Conservation (phyloP, 78 protist species). For the Isochrysis galbana region DNA sequence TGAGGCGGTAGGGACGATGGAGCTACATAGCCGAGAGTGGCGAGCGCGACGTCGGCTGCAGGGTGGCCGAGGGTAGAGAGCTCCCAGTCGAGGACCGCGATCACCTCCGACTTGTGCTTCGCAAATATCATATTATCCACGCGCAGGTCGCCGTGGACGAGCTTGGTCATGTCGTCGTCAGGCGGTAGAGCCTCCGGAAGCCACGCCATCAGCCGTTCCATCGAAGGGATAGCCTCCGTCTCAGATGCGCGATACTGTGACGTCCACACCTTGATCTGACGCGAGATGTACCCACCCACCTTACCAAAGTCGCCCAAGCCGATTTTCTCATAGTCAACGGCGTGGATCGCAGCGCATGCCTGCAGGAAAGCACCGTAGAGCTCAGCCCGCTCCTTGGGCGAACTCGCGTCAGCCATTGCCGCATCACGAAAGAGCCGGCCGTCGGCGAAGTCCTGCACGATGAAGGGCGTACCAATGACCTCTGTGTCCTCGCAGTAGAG, state of each 20-base stretch:
- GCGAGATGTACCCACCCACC: neutral
- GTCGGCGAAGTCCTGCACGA: conserved; percentile 41
- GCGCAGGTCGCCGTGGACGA: conserved; percentile 75
- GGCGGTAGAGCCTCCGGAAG: neutral
- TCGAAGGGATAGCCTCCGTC: neutral
- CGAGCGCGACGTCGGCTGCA: conserved; percentile 59
- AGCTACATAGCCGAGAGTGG: conserved; percentile 40
- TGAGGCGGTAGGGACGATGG: neutral
- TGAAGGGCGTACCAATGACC: conserved; percentile 71
- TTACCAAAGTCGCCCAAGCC: conserved; percentile 43
- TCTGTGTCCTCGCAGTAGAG: conserved; percentile 30
- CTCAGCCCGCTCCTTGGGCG: conserved; percentile 1
- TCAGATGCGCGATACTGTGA: neutral
- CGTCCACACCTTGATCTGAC: conserved; percentile 35
- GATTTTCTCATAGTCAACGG: neutral
- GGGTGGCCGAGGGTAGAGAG: conserved; percentile 74
- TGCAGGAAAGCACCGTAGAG: neutral
- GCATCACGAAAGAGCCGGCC: conserved; percentile 58
- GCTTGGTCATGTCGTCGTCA: neutral
- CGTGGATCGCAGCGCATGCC: neutral
- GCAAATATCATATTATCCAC: conserved; percentile 68
- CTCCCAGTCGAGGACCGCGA: conserved; percentile 72
- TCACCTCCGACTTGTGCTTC: conserved; percentile 29
- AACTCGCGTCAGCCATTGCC: neutral
- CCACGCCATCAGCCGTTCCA: neutral